Conservation (phyloP, 768 basidiomycete genomes). For the Punctularia strigosozonata region DNA sequence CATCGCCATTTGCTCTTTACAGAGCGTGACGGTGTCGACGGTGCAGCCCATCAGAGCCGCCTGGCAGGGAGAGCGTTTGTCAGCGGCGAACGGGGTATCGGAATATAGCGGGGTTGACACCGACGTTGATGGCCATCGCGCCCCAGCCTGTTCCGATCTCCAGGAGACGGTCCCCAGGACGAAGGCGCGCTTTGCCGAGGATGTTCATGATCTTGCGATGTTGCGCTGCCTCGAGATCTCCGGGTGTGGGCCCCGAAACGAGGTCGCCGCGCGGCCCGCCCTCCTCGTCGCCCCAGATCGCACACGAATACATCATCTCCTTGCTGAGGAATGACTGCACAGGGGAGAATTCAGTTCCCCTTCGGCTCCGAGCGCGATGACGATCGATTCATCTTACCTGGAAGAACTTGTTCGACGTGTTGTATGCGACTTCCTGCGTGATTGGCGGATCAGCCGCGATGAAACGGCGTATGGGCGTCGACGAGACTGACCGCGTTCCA, state of each 20-base stretch:
- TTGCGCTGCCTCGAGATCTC: slow-evolving; percentile 23
- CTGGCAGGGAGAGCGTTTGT: slow-evolving; percentile 1
- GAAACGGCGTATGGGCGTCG: background rate
- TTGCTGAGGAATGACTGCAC: slow-evolving; percentile 14
- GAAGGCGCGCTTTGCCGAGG: slow-evolving; percentile 22
- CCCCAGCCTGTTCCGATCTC: slow-evolving; percentile 31
- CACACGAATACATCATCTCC: slow-evolving; percentile 31
- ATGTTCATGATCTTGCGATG: slow-evolving; percentile 23
- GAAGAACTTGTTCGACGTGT: too few relatives aligned
- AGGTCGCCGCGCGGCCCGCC: slow-evolving; percentile 11
- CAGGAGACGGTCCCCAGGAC: slow-evolving; percentile 21
- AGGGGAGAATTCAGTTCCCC: too few relatives aligned
- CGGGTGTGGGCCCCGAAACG: background rate
- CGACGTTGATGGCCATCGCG: slow-evolving; percentile 22
- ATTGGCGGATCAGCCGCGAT: too few relatives aligned
- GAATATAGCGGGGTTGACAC: slow-evolving; percentile 10
- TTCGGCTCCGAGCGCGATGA: too few relatives aligned
- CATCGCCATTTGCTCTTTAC: slow-evolving; percentile 21
- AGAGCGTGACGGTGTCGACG: slow-evolving; percentile 28
- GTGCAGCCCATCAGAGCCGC: slow-evolving; percentile 14
- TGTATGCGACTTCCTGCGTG: too few relatives aligned
- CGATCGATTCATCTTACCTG: too few relatives aligned
- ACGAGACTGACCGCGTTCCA: background rate
- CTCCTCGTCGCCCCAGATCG: slow-evolving; percentile 21
- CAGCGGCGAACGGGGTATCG: too few relatives aligned